phyloP scores from a whole-genome alignment of 352 stramenopile species.

The Halophytophthora batemanensis region DNA sequence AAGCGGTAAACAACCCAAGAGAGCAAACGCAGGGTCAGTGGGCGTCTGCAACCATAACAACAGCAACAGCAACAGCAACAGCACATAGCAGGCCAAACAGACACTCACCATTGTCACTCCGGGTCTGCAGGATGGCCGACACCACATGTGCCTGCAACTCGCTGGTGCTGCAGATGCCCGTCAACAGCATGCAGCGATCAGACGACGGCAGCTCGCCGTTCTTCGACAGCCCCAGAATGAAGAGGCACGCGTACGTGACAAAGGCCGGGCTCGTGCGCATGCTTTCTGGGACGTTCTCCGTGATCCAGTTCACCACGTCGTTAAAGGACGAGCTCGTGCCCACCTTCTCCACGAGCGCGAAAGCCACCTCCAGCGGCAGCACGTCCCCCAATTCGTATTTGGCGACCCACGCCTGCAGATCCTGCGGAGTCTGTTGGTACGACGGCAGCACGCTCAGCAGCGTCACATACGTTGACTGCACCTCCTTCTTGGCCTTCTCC shows the following conservation, averaged over 20 bases:
- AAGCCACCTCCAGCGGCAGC: slow-evolving; percentile 50
- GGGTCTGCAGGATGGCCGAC: slow-evolving; percentile 67
- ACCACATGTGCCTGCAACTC: slow-evolving; percentile 66
- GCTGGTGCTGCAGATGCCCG: slow-evolving; percentile 57
- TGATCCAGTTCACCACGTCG: slow-evolving; percentile 60
- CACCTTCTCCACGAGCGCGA: slow-evolving; percentile 52
- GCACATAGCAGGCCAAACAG: background rate
- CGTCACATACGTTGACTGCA: slow-evolving; percentile 50
- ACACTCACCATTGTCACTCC: slow-evolving; percentile 45
- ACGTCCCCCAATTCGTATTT: slow-evolving; percentile 58
- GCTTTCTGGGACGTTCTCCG: slow-evolving; percentile 41
- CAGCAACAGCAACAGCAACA: slow-evolving; percentile 3
- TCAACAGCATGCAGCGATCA: slow-evolving; percentile 68
- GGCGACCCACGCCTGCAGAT: slow-evolving; percentile 68
- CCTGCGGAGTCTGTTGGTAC: slow-evolving; percentile 42
- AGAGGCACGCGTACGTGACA: slow-evolving; percentile 56
- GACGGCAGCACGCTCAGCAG: slow-evolving; percentile 55
- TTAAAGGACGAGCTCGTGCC: slow-evolving; percentile 38
- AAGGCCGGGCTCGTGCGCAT: slow-evolving; percentile 61
- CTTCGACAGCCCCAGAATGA: slow-evolving; percentile 57
- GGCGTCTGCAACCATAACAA: no score
- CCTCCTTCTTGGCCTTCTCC: slow-evolving; percentile 47
- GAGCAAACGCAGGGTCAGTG: background rate
- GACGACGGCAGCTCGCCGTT: slow-evolving; percentile 50
- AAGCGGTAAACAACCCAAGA: slow-evolving; percentile 14